phyloP scores from a whole-genome alignment of 345 rosid species.

The Bruguiera sexangula region DNA sequence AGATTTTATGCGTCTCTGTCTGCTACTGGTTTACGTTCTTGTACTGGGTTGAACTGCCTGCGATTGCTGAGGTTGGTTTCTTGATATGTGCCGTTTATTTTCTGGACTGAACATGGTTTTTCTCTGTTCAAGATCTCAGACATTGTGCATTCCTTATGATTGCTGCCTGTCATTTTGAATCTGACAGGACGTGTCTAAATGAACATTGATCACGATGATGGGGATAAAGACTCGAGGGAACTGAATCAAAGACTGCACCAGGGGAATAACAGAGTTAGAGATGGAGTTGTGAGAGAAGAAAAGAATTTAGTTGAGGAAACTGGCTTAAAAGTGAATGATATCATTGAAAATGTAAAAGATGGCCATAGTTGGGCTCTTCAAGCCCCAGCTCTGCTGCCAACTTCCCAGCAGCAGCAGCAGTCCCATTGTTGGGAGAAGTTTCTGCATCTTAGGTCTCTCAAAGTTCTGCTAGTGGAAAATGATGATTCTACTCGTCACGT shows the following conservation, averaged over 20 bases:
- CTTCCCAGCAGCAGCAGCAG: constrained; percentile 38
- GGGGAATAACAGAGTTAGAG: constrained; percentile 26
- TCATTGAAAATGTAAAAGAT: constrained; percentile 35
- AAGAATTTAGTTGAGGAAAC: constrained; percentile 26
- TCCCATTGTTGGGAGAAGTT: constrained; percentile 50
- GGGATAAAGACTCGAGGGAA: constrained; percentile 32
- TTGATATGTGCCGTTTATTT: constrained; percentile 34
- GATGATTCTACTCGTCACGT: constrained; percentile 77
- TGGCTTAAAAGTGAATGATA: constrained; percentile 28
- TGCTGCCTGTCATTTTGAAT: constrained; percentile 26
- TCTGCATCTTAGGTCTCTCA: constrained; percentile 61
- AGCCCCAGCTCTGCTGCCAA: constrained; percentile 37
- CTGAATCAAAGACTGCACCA: constrained; percentile 28
- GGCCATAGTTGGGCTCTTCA: constrained; percentile 30
- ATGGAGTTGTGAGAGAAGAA: constrained; percentile 27
- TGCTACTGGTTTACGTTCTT: constrained; percentile 10
- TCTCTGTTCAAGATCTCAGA: constrained; percentile 5
- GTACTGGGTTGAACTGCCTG: constrained; percentile 24
- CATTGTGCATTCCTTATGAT: constrained; percentile 19
- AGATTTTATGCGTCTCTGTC: constrained; percentile 1
- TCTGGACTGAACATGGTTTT: constrained; percentile 24
- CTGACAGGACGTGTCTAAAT: constrained; percentile 46
- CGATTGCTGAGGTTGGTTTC: constrained; percentile 25
- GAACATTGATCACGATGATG: constrained; percentile 41
- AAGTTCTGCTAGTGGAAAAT: constrained; percentile 78